These are phyloP conservation scores for Suillus tomentosus DNA, from an alignment of 768 basidiomycete genomes.

Conservation along the genomic window DNA sequence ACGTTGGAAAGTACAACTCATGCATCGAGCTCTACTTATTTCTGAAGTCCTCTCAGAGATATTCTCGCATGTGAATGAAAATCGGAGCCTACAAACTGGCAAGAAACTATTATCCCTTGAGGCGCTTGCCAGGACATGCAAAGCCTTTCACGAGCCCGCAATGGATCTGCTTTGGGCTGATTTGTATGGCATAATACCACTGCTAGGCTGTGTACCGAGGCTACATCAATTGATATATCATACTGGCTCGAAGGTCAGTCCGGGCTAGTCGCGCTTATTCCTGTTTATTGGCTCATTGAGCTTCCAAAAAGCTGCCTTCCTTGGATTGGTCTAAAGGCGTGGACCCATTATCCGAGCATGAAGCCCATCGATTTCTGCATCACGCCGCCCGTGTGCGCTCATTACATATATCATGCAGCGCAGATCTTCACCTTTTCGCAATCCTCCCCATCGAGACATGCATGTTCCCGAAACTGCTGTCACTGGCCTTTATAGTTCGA, in stretches of 20 bases:
- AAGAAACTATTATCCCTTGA: background rate
- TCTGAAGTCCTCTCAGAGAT: background rate
- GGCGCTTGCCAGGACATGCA: background rate
- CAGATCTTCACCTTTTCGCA: background rate
- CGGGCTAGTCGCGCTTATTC: background rate
- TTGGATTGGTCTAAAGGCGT: background rate
- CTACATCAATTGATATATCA: background rate
- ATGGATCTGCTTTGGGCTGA: constrained; percentile 1
- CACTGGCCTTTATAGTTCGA: background rate
- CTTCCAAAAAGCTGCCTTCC: background rate
- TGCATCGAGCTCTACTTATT: constrained; percentile 2
- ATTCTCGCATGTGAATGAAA: background rate
- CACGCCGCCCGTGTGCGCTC: background rate
- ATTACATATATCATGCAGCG: background rate
- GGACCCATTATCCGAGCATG: background rate
- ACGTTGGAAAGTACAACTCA: background rate
- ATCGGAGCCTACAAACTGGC: background rate
- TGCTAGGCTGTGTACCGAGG: background rate
- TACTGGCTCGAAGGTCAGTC: background rate
- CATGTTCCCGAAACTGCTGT: background rate
- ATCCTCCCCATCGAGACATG: background rate
- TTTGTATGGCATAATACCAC: background rate
- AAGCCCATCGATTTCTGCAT: background rate
- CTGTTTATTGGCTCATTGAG: background rate
- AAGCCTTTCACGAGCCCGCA: background rate